Conservation (phyloP, 768 basidiomycete genomes). For the Filobasidium floriforme region DNA sequence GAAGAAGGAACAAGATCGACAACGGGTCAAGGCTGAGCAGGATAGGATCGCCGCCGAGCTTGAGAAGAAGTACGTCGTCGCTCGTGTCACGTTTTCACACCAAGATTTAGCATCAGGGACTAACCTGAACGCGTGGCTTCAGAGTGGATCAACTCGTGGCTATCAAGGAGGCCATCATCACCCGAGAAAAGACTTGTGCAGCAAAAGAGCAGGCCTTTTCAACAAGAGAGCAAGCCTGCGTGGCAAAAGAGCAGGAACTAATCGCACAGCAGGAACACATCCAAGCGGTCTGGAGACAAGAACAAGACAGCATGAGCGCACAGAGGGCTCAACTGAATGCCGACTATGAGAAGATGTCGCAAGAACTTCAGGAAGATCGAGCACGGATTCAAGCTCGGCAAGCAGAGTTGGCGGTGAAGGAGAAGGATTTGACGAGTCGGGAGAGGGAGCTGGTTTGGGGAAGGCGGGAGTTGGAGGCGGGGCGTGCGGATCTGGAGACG, state of each 20-base stretch:
- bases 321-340: neutral
- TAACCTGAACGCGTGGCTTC: neutral
- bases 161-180: neutral
- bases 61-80: conserved; percentile 34
- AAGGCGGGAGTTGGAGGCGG: neutral
- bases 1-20: neutral
- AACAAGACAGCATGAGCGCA: neutral
- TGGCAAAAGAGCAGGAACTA: conserved; percentile 28
- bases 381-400: neutral
- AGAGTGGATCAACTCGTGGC: neutral
- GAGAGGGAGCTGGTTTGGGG: conserved; percentile 19
- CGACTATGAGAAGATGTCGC: neutral
- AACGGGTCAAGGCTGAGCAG: neutral
- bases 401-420: conserved; percentile 28
- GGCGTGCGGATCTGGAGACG: neutral
- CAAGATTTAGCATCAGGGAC: neutral
- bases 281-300: neutral
- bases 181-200: neutral
- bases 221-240: neutral
- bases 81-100: neutral
- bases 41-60: conserved; percentile 25
- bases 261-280: conserved; percentile 26
- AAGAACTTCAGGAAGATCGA: neutral
- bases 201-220: too few species aligned
- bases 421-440: conserved; percentile 25